A percentile compares a stretch with the other conserved stretches of the same genome.
Conservation (phyloP, 1,284 basidiomycete genomes). For the Ustilago cynodontis region DNA sequence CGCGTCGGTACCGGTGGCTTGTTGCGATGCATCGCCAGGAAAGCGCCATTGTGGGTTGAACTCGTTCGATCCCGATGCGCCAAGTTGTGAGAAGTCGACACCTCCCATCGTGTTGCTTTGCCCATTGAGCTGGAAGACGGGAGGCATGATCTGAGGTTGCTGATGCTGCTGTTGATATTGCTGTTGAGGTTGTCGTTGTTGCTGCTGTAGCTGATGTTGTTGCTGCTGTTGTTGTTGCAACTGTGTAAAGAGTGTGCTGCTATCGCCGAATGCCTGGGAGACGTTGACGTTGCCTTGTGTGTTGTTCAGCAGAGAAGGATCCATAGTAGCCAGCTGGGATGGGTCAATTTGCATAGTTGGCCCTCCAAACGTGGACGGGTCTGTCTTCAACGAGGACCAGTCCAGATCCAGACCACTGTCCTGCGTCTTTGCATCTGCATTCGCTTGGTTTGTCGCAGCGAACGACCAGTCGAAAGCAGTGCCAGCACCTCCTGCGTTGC, state of each 20-base stretch:
- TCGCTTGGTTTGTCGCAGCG: conserved; percentile 18
- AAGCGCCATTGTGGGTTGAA: conserved; percentile 50
- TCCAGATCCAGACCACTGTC: conserved; percentile 13
- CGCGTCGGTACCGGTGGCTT: conserved; percentile 4
- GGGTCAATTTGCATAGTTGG: conserved; percentile 15
- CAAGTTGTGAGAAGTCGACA: conserved; percentile 24
- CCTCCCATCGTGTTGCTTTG: conserved; percentile 27
- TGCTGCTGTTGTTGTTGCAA: conserved; percentile 29
- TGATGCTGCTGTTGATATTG: conserved; percentile 19
- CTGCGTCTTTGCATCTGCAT: conserved; percentile 19
- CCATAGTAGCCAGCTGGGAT: conserved; percentile 40
- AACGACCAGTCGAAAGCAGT: conserved; percentile 49
- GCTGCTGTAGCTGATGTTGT: conserved; percentile 17
- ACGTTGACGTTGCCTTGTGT: conserved; percentile 12
- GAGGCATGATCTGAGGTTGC: conserved; percentile 25
- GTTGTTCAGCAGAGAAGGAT: conserved; percentile 41
- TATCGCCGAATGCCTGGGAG: conserved; percentile 16
- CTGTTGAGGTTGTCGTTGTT: conserved; percentile 11
- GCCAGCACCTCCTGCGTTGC: conserved; percentile 16
- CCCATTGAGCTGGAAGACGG: conserved; percentile 40
- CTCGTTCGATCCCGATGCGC: conserved; percentile 19
- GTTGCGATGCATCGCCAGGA: conserved; percentile 20
- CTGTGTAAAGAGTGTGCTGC: conserved; percentile 11
- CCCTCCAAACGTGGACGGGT: conserved; percentile 12
- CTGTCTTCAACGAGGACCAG: conserved; percentile 32